These are phyloP conservation scores for Penicillium canariense DNA, from an alignment of 495 filamentous ascomycete species.

Conservation along the genomic window DNA sequence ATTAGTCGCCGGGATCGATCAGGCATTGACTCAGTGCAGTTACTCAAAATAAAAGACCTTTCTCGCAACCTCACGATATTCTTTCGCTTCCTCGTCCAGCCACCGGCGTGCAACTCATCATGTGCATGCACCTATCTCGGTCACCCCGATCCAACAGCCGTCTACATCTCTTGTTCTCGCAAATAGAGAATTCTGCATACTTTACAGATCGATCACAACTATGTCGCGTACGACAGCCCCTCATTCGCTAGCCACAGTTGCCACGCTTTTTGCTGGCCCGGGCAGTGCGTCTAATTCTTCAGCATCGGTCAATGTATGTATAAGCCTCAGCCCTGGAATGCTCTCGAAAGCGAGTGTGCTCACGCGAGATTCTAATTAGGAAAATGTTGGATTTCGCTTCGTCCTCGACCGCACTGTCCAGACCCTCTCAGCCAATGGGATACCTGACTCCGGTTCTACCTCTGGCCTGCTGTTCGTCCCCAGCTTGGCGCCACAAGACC, in stretches of 20 bases:
- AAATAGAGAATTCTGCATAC: background rate
- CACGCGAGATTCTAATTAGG: conserved; percentile 35
- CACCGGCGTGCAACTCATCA: background rate
- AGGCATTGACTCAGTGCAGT: background rate
- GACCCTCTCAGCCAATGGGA: conserved; percentile 64
- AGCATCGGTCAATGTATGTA: conserved; percentile 36
- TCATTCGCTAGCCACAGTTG: conserved; percentile 32
- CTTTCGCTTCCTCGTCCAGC: background rate
- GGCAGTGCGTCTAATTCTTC: conserved; percentile 36
- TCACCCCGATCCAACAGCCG: conserved; percentile 2
- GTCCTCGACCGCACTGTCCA: conserved; percentile 59
- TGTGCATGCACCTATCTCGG: conserved; percentile 6
- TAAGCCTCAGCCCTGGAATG: conserved; percentile 1
- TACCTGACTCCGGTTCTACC: conserved; percentile 53
- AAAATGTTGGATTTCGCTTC: conserved; percentile 63
- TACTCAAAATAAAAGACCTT: conserved; percentile 4
- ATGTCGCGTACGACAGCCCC: conserved; percentile 24
- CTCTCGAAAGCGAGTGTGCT: background rate
- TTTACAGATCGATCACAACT: background rate
- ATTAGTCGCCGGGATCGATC: conserved; percentile 7
- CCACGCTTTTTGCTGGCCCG: conserved; percentile 41
- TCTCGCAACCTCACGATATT: background rate
- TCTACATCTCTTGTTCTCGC: background rate
- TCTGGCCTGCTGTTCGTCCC: conserved; percentile 83
- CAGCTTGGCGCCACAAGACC: conserved; percentile 50